Percentiles rank a stretch among this genome's conserved stretches.
Evolutionary conservation across 2,329 filamentous ascomycete species (phyloP).

Genomic region (Alternaria incomplexa): DNA sequence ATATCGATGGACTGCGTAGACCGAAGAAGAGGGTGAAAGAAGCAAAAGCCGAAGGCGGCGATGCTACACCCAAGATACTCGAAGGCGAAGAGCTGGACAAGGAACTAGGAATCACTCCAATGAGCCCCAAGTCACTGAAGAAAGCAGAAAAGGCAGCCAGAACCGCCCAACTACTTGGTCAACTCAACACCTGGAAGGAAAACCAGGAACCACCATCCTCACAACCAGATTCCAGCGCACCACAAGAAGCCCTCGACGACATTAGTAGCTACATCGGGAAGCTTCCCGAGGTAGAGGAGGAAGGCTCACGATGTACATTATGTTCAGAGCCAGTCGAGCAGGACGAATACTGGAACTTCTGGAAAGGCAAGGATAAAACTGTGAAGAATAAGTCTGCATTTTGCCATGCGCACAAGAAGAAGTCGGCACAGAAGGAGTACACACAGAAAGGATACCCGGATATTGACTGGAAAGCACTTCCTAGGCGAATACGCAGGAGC

Average conservation of each 20-base stretch:
- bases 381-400: constrained; percentile 61
- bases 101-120: not conserved
- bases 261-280: constrained; percentile 24
- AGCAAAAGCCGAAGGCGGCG: not conserved
- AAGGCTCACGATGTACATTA: constrained; percentile 63
- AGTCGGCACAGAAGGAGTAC: constrained; percentile 51
- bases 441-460: constrained; percentile 67
- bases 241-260: constrained; percentile 20
- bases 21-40: constrained; percentile 4
- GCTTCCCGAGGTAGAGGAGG: constrained; percentile 21
- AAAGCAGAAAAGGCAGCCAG: constrained; percentile 4
- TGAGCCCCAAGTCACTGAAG: not conserved
- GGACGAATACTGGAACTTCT: constrained; percentile 58
- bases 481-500: constrained; percentile 64
- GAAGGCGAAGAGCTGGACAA: constrained; percentile 4
- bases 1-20: constrained; percentile 12
- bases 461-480: constrained; percentile 72
- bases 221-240: constrained; percentile 23
- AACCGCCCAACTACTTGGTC: constrained; percentile 17
- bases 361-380: constrained; percentile 26
- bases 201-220: constrained; percentile 19
- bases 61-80: not conserved
- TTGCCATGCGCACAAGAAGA: constrained; percentile 45
- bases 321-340: constrained; percentile 67
- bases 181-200: constrained; percentile 24